These are phyloP conservation scores for Aspergillus pseudoglaucus DNA, from an alignment of 2,329 filamentous ascomycete genomes.

Conservation along the genomic window DNA sequence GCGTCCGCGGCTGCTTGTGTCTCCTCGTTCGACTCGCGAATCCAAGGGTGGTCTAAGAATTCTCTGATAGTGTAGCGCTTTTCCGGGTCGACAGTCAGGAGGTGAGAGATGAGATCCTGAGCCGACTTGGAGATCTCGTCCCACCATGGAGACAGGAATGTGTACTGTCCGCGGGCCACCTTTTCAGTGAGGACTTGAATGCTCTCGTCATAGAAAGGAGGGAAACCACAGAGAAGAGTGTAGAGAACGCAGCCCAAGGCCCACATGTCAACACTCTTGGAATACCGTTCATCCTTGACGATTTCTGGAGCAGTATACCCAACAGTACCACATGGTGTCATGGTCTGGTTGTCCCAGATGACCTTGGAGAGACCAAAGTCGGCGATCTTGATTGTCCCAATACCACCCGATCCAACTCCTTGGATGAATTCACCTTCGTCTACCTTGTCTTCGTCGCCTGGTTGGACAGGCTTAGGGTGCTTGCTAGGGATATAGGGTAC, in stretches of 20 bases:
- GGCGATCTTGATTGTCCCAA: slow-evolving; percentile 92
- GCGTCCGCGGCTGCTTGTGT: slow-evolving; percentile 63
- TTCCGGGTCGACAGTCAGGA: slow-evolving; percentile 89
- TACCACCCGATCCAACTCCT: slow-evolving; percentile 78
- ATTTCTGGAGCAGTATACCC: slow-evolving; percentile 98
- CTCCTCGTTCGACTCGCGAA: slow-evolving; percentile 62
- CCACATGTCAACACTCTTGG: slow-evolving; percentile 99
- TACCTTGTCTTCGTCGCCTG: slow-evolving; percentile 93
- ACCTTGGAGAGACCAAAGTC: slow-evolving; percentile 97
- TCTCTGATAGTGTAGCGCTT: slow-evolving; percentile 90
- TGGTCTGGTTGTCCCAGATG: slow-evolving; percentile 95
- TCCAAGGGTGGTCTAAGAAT: slow-evolving; percentile 94
- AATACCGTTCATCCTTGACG: slow-evolving; percentile 97
- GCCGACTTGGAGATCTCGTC: slow-evolving; percentile 95
- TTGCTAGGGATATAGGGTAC: slow-evolving; percentile 74
- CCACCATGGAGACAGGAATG: slow-evolving; percentile 98
- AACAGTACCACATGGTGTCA: slow-evolving; percentile 98
- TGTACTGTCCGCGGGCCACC: slow-evolving; percentile 93
- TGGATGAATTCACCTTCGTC: slow-evolving; percentile 90
- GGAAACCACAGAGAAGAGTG: slow-evolving; percentile 93
- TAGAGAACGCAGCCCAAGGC: slow-evolving; percentile 94
- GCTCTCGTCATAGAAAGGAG: slow-evolving; percentile 96
- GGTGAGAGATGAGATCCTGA: slow-evolving; percentile 87
- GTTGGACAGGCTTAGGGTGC: slow-evolving; percentile 69
- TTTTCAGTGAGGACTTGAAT: slow-evolving; percentile 97